Evolutionary conservation across 2,329 filamentous ascomycete genomes (phyloP).

Genomic region (Huntiella bhutanensis): DNA sequence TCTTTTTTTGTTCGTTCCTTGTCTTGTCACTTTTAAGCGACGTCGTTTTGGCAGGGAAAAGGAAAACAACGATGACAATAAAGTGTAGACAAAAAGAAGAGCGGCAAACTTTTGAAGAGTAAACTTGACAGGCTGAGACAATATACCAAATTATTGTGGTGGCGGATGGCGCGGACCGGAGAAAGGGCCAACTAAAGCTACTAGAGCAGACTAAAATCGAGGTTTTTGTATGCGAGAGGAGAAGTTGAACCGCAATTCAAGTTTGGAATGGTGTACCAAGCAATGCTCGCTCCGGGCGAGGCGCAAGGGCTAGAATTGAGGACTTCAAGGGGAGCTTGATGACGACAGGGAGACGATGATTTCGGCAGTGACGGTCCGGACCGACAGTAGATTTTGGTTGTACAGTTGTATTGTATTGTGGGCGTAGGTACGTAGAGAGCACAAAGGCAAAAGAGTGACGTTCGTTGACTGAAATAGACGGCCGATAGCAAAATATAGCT

Average conservation of each 20-base stretch:
- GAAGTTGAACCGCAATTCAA: neutral
- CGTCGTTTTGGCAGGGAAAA: neutral
- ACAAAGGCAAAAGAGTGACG: neutral
- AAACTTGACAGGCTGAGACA: neutral
- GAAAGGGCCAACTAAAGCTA: neutral
- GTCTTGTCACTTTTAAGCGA: neutral
- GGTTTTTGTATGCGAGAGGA: neutral
- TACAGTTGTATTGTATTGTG: too few relatives aligned
- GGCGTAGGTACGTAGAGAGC: too few relatives aligned
- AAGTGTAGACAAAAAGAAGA: neutral
- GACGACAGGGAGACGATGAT: neutral
- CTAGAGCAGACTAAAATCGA: neutral
- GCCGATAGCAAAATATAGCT: too few relatives aligned
- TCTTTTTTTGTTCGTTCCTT: too few relatives aligned
- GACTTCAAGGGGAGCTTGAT: neutral
- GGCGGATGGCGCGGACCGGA: neutral
- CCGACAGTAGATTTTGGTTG: too few relatives aligned
- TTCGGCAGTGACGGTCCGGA: neutral
- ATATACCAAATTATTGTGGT: neutral
- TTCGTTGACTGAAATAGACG: neutral
- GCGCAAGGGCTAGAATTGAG: neutral
- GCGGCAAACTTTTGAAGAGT: neutral
- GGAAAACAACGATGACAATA: neutral
- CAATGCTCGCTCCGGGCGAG: slow-evolving; percentile 10
- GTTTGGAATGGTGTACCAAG: slow-evolving; percentile 1